Base-by-base conservation (phyloP, 2,329 filamentous ascomycete species). In the Monascus ruber region DNA sequence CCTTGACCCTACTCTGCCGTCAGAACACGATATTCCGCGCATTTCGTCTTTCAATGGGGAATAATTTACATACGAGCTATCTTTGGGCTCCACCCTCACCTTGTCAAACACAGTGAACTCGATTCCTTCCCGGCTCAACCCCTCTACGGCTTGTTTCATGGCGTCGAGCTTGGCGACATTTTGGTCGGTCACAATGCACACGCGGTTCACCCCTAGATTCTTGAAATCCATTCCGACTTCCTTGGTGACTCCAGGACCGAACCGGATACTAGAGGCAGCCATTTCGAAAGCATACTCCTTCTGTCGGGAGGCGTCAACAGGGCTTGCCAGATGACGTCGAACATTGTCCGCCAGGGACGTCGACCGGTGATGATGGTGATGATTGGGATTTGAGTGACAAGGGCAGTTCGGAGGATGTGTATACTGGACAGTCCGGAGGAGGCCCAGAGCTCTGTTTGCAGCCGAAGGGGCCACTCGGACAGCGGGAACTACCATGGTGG, bases 241-340 rank as follows among this genome's bases (percentile, higher is more conserved):
- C 62, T 86, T 85, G 24, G 91, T 98, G 41, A 83, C 84, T 5
- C 91, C 91, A 0, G 86, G 85, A 0, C 91, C 91, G 53, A 96
- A 98, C 8, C 91, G 79, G 55, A 98, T 95, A 26, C 83, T 85
- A 1, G 85, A 94, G 1, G 91, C 87, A 0, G 91, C 91, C 89
- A 98, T 94, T 63, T 98, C 91, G 58, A 98, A 98, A 9, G 91
- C 91, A 66, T 98, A 98, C 62, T 98, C 91, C 60, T 93, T 94
- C 55, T 87, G 76, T 47, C 79, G 75, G 2, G 76, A 73, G 6
- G 73, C 65, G 53, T 86, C 81, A 26, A 83, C 67, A 0, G 88
- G 85, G 0, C 85, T 89, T n/a, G 85, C 87, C 43, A 88, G 66
- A 43, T 74, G 69, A 32, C 76, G 65, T 32, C 72, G 71, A 31